These are phyloP conservation scores for Aspergillus versicolor DNA, from an alignment of 2,329 filamentous ascomycete species.

Conservation along the genomic window DNA sequence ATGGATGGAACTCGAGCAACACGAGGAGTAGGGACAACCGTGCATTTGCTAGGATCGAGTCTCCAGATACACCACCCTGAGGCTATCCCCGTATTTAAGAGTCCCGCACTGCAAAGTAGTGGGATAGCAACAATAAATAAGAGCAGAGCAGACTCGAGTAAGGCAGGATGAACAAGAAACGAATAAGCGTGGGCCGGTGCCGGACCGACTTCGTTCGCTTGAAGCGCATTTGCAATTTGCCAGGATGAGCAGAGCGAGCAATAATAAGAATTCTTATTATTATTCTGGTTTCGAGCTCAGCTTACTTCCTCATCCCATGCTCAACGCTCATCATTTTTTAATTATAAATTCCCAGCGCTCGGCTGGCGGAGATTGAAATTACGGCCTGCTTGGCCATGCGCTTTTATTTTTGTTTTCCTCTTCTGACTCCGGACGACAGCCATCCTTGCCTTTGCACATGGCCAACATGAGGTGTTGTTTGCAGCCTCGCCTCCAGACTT, in stretches of 20 bases:
- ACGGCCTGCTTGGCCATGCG: conserved; percentile 1
- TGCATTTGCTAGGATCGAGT: background rate
- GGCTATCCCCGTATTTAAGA: conserved; percentile 13
- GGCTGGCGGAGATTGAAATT: conserved; percentile 4
- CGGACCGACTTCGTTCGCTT: conserved; percentile 6
- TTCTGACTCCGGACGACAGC: background rate
- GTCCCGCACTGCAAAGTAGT: background rate
- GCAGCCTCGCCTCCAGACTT: background rate
- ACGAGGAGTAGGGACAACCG: background rate
- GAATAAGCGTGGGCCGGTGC: conserved; percentile 13
- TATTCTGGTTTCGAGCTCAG: conserved; percentile 4
- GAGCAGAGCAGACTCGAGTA: background rate
- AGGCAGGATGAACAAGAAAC: conserved; percentile 15
- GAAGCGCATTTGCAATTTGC: background rate
- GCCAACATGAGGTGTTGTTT: background rate
- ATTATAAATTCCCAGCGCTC: background rate
- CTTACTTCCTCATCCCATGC: conserved; percentile 4
- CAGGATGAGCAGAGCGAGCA: background rate
- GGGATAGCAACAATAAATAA: background rate
- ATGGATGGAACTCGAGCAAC: background rate
- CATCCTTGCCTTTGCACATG: background rate
- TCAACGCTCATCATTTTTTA: background rate
- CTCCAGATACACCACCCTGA: background rate
- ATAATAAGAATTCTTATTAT: background rate
- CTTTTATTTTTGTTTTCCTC: conserved; percentile 3